These are phyloP conservation scores for Pseudofabraea citricarpa DNA, from an alignment of 2,329 filamentous ascomycete species.

Conservation along the genomic window DNA sequence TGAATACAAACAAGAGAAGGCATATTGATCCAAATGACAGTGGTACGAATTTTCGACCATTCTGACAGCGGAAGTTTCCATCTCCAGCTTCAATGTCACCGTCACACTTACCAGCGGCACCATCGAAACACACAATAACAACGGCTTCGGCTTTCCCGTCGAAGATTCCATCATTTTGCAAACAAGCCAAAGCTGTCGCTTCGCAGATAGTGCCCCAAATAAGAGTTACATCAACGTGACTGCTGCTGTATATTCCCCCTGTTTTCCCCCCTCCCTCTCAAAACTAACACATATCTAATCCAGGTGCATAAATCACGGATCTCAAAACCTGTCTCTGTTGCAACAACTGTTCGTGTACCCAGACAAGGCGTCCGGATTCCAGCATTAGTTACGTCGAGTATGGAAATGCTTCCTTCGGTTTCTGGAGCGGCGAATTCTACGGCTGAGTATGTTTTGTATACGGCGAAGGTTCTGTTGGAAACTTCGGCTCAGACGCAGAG, in stretches of 20 bases:
- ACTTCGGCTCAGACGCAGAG: not conserved
- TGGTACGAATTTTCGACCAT: conserved; percentile 20
- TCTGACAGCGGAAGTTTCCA: conserved; percentile 50
- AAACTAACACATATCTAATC: not conserved
- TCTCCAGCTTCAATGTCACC: conserved; percentile 53
- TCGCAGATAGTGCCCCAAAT: not conserved
- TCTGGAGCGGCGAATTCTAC: not conserved
- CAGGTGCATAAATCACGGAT: not conserved
- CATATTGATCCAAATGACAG: conserved; percentile 23
- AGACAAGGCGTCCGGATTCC: not conserved
- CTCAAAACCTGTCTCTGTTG: not conserved
- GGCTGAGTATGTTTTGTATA: not conserved
- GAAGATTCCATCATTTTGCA: conserved; percentile 50
- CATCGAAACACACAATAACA: conserved; percentile 45
- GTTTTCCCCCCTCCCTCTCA: not conserved
- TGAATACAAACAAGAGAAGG: conserved; percentile 28
- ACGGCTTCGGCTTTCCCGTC: conserved; percentile 47
- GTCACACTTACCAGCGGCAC: conserved; percentile 42
- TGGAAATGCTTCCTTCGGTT: no score
- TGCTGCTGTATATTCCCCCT: conserved; percentile 7
- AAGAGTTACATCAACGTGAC: conserved; percentile 3
- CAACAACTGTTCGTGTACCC: not conserved
- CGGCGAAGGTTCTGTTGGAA: not conserved
- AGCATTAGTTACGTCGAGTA: not conserved
- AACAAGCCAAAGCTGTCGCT: conserved; percentile 48